phyloP scores from a whole-genome alignment of 2,329 filamentous ascomycete species.

The Bipolaris zeicola region DNA sequence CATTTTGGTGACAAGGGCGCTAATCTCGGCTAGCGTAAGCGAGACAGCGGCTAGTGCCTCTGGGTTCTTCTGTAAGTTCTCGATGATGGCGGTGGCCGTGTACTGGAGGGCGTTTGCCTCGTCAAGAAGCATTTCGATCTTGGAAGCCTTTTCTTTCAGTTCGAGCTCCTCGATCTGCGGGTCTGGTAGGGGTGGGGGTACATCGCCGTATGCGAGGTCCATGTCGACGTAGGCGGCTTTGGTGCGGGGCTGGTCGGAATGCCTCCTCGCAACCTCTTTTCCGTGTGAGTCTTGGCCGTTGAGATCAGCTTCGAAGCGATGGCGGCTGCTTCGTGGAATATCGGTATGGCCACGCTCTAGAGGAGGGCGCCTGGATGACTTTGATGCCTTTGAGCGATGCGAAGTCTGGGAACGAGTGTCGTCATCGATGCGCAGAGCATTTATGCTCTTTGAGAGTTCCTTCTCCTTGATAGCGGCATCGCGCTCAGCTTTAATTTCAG shows the following conservation, averaged over 20 bases:
- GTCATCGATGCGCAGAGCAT: constrained; percentile 53
- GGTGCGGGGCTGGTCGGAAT: constrained; percentile 51
- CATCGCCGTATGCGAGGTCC: constrained; percentile 87
- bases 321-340: constrained; percentile 28
- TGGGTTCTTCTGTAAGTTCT: constrained; percentile 78
- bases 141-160: constrained; percentile 70
- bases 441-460: constrained; percentile 64
- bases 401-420: constrained; percentile 40
- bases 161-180: constrained; percentile 60
- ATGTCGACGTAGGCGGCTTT: constrained; percentile 71
- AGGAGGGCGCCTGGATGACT: constrained; percentile 33
- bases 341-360: constrained; percentile 55
- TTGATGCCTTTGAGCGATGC: constrained; percentile 35
- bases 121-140: constrained; percentile 77
- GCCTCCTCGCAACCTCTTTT: constrained; percentile 50
- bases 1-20: constrained; percentile 79
- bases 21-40: constrained; percentile 89
- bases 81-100: constrained; percentile 80
- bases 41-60: constrained; percentile 94
- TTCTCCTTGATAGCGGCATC: constrained; percentile 63
- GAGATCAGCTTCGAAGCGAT: constrained; percentile 42
- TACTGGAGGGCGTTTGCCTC: constrained; percentile 90
- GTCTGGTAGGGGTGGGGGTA: constrained; percentile 70
- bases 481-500: constrained; percentile 74
- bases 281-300: constrained; percentile 39